phyloP scores from a whole-genome alignment of 2,329 filamentous ascomycete species.

The Diaporthe helianthi region DNA sequence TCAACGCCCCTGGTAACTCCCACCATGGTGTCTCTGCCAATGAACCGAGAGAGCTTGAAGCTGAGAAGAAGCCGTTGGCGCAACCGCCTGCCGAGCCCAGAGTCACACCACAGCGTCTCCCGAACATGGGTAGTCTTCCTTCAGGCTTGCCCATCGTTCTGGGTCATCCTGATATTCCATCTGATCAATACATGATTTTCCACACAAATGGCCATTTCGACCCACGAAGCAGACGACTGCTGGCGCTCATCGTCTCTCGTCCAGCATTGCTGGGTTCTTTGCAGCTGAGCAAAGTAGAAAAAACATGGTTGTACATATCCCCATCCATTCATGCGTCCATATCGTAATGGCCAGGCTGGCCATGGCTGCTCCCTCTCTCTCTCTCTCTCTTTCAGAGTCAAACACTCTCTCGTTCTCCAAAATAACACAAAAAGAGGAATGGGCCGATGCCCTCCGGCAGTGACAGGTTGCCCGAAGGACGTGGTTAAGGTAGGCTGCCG shows the following conservation, averaged over 20 bases:
- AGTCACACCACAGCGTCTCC: not conserved
- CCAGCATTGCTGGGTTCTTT: slow-evolving; percentile 10
- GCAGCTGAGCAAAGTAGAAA: slow-evolving; percentile 26
- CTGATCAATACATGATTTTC: slow-evolving; percentile 23
- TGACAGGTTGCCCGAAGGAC: not conserved
- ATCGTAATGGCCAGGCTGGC: slow-evolving; percentile 10
- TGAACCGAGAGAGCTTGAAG: not conserved
- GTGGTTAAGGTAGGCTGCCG: not conserved
- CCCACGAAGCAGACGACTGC: slow-evolving; percentile 14
- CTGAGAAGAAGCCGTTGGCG: not conserved
- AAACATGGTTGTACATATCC: slow-evolving; percentile 28
- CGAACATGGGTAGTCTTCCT: not conserved
- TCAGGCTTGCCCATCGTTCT: slow-evolving; percentile 20
- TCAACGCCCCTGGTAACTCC: slow-evolving; percentile 12
- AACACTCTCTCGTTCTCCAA: not conserved
- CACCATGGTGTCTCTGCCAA: slow-evolving; percentile 1
- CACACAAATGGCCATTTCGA: slow-evolving; percentile 29
- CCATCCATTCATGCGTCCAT: slow-evolving; percentile 28
- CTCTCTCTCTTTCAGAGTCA: not conserved
- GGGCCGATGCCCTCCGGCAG: not conserved
- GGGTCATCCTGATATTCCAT: slow-evolving; percentile 19
- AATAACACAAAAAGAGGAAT: not conserved
- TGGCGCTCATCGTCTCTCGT: slow-evolving; percentile 2
- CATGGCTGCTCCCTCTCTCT: not conserved
- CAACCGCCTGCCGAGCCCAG: not conserved